Percentiles rank a stretch among this genome's conserved stretches.
phyloP scores from a whole-genome alignment of 495 filamentous ascomycete species.

The Penicillium subrubescens region DNA sequence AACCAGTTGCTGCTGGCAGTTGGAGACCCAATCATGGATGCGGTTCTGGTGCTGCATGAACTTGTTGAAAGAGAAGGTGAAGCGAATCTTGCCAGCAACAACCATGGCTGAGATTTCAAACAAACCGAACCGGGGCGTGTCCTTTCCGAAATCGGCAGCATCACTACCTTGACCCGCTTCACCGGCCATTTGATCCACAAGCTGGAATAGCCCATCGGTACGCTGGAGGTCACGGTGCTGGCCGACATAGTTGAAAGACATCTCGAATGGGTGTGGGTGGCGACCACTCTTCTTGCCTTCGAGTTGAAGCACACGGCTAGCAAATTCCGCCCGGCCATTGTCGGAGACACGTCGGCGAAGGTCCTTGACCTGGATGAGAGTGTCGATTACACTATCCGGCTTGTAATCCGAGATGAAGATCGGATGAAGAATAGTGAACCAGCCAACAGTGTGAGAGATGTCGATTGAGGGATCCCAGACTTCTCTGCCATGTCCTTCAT shows the following conservation, averaged over 20 bases:
- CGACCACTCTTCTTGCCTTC: slow-evolving; percentile 41
- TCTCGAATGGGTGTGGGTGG: slow-evolving; percentile 64
- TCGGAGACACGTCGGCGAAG: slow-evolving; percentile 42
- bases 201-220: slow-evolving; percentile 61
- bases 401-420: slow-evolving; percentile 34
- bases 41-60: slow-evolving; percentile 58
- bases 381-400: slow-evolving; percentile 37
- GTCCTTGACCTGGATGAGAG: slow-evolving; percentile 50
- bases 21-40: slow-evolving; percentile 60
- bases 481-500: slow-evolving; percentile 61
- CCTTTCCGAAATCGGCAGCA: slow-evolving; percentile 59
- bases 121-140: slow-evolving; percentile 61
- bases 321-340: slow-evolving; percentile 56
- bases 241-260: slow-evolving; percentile 72
- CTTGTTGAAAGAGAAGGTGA: slow-evolving; percentile 65
- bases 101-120: slow-evolving; percentile 68
- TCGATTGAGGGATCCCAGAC: slow-evolving; percentile 53
- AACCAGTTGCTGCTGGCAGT: slow-evolving; percentile 57
- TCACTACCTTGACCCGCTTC: slow-evolving; percentile 46
- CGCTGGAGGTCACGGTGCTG: slow-evolving; percentile 64
- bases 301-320: slow-evolving; percentile 47
- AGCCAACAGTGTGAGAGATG: slow-evolving; percentile 61
- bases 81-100: slow-evolving; percentile 59
- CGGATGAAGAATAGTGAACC: slow-evolving; percentile 62
- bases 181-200: slow-evolving; percentile 52